These are phyloP conservation scores for Penicillium lividum DNA, from an alignment of 495 filamentous ascomycete species.

Conservation along the genomic window DNA sequence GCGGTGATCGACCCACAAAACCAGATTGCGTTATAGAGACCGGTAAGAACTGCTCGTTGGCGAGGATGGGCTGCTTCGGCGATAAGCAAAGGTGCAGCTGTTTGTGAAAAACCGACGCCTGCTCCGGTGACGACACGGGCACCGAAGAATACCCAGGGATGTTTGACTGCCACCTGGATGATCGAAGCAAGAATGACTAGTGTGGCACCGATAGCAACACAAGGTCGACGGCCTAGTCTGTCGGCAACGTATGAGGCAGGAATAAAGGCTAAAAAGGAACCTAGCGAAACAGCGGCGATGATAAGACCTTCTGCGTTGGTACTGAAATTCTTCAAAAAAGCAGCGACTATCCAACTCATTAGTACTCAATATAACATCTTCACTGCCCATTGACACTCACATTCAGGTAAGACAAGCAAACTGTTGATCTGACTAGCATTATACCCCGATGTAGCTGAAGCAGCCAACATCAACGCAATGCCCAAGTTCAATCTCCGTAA, in stretches of 20 bases:
- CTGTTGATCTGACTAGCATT: conserved; percentile 35
- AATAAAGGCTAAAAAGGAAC: conserved; percentile 27
- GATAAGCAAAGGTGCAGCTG: conserved; percentile 29
- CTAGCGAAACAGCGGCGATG: conserved; percentile 30
- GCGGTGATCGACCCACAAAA: conserved; percentile 31
- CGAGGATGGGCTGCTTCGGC: conserved; percentile 28
- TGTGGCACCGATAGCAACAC: conserved; percentile 23
- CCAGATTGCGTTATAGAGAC: conserved; percentile 31
- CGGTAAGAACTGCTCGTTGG: conserved; percentile 25
- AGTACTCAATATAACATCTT: background rate
- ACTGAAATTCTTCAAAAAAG: conserved; percentile 21
- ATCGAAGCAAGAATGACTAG: conserved; percentile 25
- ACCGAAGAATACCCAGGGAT: conserved; percentile 29
- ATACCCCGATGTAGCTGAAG: conserved; percentile 30
- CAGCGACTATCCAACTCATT: conserved; percentile 14
- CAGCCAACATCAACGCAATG: conserved; percentile 30
- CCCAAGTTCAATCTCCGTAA: conserved; percentile 28
- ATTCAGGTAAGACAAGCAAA: conserved; percentile 30
- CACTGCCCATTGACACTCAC: conserved; percentile 11
- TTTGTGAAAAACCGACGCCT: conserved; percentile 32
- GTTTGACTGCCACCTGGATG: conserved; percentile 19
- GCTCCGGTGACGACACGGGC: conserved; percentile 24
- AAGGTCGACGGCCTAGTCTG: conserved; percentile 20
- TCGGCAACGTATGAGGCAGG: conserved; percentile 31
- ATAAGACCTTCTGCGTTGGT: conserved; percentile 24